phyloP scores from a whole-genome alignment of 225 moss, liverwort and hornwort species.

The Polytrichum commune region DNA sequence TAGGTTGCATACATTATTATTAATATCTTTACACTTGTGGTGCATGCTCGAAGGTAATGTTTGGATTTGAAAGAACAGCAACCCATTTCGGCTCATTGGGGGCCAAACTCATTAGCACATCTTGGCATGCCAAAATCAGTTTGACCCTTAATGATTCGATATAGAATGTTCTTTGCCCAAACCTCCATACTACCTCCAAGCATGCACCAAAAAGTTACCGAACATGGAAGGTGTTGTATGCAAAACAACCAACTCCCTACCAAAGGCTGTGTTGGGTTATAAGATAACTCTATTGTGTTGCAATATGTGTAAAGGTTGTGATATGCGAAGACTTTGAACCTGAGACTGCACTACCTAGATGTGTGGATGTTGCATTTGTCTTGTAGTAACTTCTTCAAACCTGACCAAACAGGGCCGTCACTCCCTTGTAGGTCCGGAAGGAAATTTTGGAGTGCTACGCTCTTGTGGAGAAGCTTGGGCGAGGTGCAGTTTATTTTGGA shows the following conservation, averaged over 20 bases:
- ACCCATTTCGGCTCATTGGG: too few relatives aligned
- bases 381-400: background rate
- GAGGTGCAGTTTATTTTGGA: slow-evolving; percentile 43
- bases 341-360: background rate
- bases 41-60: background rate
- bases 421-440: slow-evolving; percentile 38
- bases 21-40: background rate
- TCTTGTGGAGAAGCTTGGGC: slow-evolving; percentile 42
- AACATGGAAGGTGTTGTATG: too few relatives aligned
- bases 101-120: too few relatives aligned
- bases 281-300: too few relatives aligned
- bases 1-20: background rate
- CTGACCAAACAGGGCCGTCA: background rate
- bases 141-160: too few relatives aligned
- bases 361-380: background rate
- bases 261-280: too few relatives aligned
- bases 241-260: too few relatives aligned
- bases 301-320: background rate
- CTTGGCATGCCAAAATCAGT: too few relatives aligned
- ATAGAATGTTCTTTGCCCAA: too few relatives aligned
- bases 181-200: too few relatives aligned
- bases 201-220: too few relatives aligned
- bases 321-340: background rate
- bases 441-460: slow-evolving; percentile 48
- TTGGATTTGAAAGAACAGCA: too few relatives aligned